phyloP scores from a whole-genome alignment of 371 early-diverging fungal genomes.

The Apophysomyces variabilis region DNA sequence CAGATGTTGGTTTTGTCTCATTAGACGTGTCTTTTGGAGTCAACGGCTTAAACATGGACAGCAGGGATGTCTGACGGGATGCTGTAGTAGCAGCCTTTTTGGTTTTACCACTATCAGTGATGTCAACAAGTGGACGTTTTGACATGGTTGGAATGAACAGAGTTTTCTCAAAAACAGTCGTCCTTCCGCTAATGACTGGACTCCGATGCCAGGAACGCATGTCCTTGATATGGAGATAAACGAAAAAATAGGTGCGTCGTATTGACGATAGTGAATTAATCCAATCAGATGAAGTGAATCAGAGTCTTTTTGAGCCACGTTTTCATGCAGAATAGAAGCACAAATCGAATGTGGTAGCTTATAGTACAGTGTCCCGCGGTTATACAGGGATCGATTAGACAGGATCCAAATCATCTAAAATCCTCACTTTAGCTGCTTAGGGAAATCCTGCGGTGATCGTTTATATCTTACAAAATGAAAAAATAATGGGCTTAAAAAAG shows the following conservation, averaged over 20 bases:
- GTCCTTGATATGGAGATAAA: not conserved
- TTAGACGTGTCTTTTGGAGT: slow-evolving; percentile 3
- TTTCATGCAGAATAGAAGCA: no score
- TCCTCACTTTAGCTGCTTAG: no score
- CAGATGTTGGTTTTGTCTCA: slow-evolving; percentile 1
- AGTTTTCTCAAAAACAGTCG: slow-evolving; percentile 2
- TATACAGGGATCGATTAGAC: no score
- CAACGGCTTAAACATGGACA: slow-evolving; percentile 44
- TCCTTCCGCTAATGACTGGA: not conserved
- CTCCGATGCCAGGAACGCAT: slow-evolving; percentile 9
- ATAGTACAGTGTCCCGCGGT: no score
- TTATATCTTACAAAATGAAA: not conserved
- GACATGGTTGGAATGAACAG: slow-evolving; percentile 1
- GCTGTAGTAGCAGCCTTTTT: slow-evolving; percentile 22
- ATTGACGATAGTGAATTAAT: no score
- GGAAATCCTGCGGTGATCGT: no score
- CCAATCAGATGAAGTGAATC: no score
- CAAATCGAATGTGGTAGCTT: no score
- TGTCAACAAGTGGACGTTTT: slow-evolving; percentile 18
- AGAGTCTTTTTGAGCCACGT: no score
- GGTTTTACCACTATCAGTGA: slow-evolving; percentile 9
- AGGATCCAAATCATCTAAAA: no score
- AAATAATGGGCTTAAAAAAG: not conserved
- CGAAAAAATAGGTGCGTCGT: no score
- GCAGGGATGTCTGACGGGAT: slow-evolving; percentile 28